A percentile compares a stretch with the other conserved stretches of the same genome.
Evolutionary conservation across 306 rosid species (phyloP).

Genomic region (Sesbania bispinosa): DNA sequence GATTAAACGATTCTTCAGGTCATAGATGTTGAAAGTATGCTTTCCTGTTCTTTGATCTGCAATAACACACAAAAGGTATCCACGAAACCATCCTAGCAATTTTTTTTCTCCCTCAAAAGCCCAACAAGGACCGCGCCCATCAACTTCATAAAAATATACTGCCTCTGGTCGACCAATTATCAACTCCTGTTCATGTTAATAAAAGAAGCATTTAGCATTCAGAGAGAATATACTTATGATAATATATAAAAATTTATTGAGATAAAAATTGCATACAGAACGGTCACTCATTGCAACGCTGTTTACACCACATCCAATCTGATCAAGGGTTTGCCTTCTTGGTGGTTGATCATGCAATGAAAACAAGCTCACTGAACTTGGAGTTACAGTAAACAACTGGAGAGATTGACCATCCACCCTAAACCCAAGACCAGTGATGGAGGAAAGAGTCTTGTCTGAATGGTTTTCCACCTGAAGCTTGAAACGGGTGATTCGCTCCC

Average conservation of each 20-base stretch:
- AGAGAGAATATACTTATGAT: neutral
- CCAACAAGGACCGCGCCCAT: conserved; percentile 99
- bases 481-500: conserved; percentile 90
- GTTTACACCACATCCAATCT: conserved; percentile 73
- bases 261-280: conserved; percentile 49
- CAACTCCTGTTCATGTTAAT: conserved; percentile 58
- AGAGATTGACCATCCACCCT: conserved; percentile 95
- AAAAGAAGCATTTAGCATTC: conserved; percentile 26
- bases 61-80: conserved; percentile 88
- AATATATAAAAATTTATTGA: neutral
- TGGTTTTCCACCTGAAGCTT: conserved; percentile 78
- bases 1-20: conserved; percentile 85
- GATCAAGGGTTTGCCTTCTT: conserved; percentile 89
- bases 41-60: conserved; percentile 84
- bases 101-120: conserved; percentile 99
- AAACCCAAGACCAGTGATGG: conserved; percentile 84
- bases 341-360: conserved; percentile 77
- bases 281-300: conserved; percentile 94
- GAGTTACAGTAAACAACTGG: conserved; percentile 86
- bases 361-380: conserved; percentile 79
- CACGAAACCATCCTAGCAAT: conserved; percentile 94
- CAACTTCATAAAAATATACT: conserved; percentile 92
- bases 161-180: conserved; percentile 96
- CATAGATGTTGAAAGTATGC: conserved; percentile 84
- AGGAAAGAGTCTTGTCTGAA: conserved; percentile 55